phyloP scores from a whole-genome alignment of 2,329 filamentous ascomycete species.

The Cadophora gregata region DNA sequence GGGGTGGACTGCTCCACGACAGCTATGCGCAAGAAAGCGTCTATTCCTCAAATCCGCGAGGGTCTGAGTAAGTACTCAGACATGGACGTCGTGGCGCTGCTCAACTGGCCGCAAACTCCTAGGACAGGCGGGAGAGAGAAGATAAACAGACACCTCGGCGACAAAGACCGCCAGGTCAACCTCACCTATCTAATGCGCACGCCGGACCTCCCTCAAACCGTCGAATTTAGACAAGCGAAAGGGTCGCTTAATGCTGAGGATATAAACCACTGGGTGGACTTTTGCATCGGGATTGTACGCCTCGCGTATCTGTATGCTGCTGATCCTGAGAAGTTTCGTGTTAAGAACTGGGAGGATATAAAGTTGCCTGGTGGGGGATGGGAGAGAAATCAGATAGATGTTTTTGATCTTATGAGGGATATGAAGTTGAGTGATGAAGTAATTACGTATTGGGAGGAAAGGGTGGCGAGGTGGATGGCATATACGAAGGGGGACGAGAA shows the following conservation, averaged over 20 bases:
- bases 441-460: slow-evolving; percentile 24
- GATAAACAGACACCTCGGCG: slow-evolving; percentile 4
- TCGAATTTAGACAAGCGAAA: slow-evolving; percentile 39
- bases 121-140: neutral
- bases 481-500: slow-evolving; percentile 16
- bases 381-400: slow-evolving; percentile 16
- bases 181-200: slow-evolving; percentile 25
- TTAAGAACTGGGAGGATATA: slow-evolving; percentile 23
- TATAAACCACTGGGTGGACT: slow-evolving; percentile 36
- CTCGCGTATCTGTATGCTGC: slow-evolving; percentile 32
- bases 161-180: slow-evolving; percentile 32
- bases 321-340: slow-evolving; percentile 26
- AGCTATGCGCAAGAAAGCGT: neutral
- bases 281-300: slow-evolving; percentile 35
- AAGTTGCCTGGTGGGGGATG: neutral
- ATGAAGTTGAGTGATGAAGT: slow-evolving; percentile 28
- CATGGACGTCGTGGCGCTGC: slow-evolving; percentile 6
- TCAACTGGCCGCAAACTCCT: slow-evolving; percentile 27
- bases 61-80: neutral
- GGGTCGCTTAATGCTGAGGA: slow-evolving; percentile 31
- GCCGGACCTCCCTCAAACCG: slow-evolving; percentile 24
- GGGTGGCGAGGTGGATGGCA: slow-evolving; percentile 15
- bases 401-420: slow-evolving; percentile 31
- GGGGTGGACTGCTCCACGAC: slow-evolving; percentile 3
- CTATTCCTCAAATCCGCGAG: neutral